Conservation (phyloP, 768 basidiomycete species). For the Suillus paluster region DNA sequence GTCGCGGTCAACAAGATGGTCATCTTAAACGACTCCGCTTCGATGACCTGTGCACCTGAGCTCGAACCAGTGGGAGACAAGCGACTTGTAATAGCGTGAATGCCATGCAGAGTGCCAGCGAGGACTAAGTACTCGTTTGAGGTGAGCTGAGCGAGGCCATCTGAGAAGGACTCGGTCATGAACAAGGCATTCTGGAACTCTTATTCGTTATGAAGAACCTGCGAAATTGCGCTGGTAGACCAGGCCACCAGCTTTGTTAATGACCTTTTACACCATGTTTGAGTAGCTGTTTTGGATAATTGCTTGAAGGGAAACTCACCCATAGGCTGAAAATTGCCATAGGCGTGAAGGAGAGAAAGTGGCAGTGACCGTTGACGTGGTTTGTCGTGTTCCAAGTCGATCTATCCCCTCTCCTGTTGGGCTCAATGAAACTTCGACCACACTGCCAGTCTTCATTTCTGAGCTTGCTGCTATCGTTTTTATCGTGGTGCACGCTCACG, state of each 20-base stretch:
- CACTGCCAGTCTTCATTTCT: conserved; percentile 5
- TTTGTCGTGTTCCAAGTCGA: neutral
- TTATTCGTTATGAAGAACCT: conserved; percentile 50
- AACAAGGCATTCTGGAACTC: neutral
- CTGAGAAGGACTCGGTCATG: conserved; percentile 44
- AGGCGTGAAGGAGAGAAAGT: conserved; percentile 7
- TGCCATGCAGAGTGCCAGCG: conserved; percentile 95
- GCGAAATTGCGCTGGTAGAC: conserved; percentile 93
- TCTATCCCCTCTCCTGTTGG: neutral
- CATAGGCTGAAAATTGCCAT: conserved; percentile 87
- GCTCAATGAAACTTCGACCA: conserved; percentile 8
- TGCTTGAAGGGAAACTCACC: conserved; percentile 48
- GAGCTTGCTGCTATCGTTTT: conserved; percentile 12
- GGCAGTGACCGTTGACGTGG: too few species aligned
- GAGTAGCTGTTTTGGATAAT: neutral
- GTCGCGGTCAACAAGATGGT: conserved; percentile 89
- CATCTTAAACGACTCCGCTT: conserved; percentile 95
- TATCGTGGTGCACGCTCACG: conserved; percentile 28
- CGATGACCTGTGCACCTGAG: conserved; percentile 94
- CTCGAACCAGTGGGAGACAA: conserved; percentile 82
- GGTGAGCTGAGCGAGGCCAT: conserved; percentile 87
- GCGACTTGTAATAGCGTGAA: conserved; percentile 96
- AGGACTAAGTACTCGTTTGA: conserved; percentile 96
- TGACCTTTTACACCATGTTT: conserved; percentile 60
- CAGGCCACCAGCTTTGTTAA: conserved; percentile 98